Conservation (phyloP, 257 asterid species). For the Capsicum rhomboideum region DNA sequence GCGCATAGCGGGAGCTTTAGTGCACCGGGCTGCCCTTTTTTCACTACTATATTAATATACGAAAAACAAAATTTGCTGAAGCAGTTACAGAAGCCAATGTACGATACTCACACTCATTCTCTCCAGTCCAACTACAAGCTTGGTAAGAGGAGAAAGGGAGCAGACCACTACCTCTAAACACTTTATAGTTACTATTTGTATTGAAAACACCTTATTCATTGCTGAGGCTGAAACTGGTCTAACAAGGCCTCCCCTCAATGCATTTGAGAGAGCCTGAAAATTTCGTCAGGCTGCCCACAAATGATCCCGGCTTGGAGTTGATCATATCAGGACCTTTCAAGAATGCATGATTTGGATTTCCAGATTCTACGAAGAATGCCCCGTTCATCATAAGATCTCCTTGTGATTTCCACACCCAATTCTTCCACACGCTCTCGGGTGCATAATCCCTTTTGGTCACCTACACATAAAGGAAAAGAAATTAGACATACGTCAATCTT, state of each 20-base stretch:
- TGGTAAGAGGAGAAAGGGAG: slow-evolving; percentile 10
- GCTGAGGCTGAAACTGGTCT: neutral
- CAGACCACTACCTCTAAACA: neutral
- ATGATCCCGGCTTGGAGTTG: slow-evolving; percentile 38
- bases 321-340: slow-evolving; percentile 15
- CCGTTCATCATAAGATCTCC: slow-evolving; percentile 64
- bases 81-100: neutral
- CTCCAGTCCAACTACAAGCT: neutral
- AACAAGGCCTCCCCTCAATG: slow-evolving; percentile 17
- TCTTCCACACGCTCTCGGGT: slow-evolving; percentile 50
- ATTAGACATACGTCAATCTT: neutral
- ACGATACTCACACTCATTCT: slow-evolving; percentile 8
- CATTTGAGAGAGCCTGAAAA: slow-evolving; percentile 54
- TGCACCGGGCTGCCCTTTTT: no score
- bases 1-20: no score
- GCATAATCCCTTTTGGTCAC: slow-evolving; percentile 68
- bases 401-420: slow-evolving; percentile 76
- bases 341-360: slow-evolving; percentile 43
- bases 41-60: neutral
- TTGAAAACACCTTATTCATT: neutral
- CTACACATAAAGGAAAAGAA: slow-evolving; percentile 8
- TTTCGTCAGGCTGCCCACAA: slow-evolving; percentile 23
- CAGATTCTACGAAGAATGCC: slow-evolving; percentile 71
- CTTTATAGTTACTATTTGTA: neutral
- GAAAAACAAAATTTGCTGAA: neutral